Evolutionary conservation across 257 asterid genomes (phyloP).

Genomic region (Solanum boliviense): DNA sequence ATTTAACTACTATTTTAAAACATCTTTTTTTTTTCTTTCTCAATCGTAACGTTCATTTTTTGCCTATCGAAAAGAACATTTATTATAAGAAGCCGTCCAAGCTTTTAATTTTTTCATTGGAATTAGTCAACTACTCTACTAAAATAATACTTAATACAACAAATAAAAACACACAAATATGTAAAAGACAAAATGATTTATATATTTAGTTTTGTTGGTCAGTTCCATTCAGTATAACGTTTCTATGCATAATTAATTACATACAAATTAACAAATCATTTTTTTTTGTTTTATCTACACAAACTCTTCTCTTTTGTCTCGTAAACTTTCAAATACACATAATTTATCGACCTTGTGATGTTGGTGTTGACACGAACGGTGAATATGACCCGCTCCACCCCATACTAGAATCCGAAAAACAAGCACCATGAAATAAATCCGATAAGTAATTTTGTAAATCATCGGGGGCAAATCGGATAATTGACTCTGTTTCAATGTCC

Average conservation of each 20-base stretch:
- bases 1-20: not conserved
- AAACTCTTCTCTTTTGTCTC: not conserved
- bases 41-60: not conserved
- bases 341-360: not conserved
- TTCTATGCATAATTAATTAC: not conserved
- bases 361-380: not conserved
- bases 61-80: not conserved
- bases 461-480: constrained; percentile 68
- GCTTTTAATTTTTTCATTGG: not conserved
- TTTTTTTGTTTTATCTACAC: not conserved
- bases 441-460: constrained; percentile 62
- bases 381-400: constrained; percentile 9
- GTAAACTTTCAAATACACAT: not conserved
- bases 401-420: constrained; percentile 1
- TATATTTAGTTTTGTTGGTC: not conserved
- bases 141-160: not conserved
- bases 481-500: constrained; percentile 8
- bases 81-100: not conserved
- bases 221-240: not conserved
- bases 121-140: not conserved
- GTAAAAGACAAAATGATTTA: not conserved
- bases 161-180: not conserved
- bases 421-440: constrained; percentile 30
- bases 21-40: not conserved
- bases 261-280: not conserved